Evolutionary conservation across 106 monocot species (phyloP).

Genomic region (Vanilla planifolia): DNA sequence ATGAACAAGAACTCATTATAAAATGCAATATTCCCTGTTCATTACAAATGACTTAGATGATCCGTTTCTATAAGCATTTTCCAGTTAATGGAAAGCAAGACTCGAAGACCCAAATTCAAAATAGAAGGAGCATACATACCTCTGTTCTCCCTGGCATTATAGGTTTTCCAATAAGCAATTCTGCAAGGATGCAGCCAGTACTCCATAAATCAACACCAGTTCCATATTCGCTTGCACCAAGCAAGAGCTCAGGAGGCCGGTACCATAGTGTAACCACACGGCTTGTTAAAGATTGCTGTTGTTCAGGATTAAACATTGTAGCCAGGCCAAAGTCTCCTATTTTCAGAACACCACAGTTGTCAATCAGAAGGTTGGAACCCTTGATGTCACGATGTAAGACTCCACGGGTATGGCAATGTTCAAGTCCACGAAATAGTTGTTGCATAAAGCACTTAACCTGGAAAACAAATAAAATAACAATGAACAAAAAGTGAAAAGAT

Average conservation of each 20-base stretch:
- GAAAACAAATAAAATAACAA: conserved; percentile 3
- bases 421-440: conserved; percentile 50
- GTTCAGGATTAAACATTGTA: conserved; percentile 34
- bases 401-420: conserved; percentile 50
- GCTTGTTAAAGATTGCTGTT: conserved; percentile 45
- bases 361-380: conserved; percentile 52
- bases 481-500: background rate
- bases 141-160: conserved; percentile 69
- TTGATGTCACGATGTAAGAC: conserved; percentile 61
- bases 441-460: conserved; percentile 62
- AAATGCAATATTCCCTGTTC: background rate
- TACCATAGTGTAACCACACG: conserved; percentile 68
- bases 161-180: conserved; percentile 53
- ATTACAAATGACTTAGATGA: background rate
- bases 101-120: too few relatives aligned
- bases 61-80: background rate
- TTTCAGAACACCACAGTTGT: conserved; percentile 45
- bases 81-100: background rate
- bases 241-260: conserved; percentile 58
- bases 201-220: conserved; percentile 65
- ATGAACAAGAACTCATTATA: background rate
- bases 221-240: conserved; percentile 50
- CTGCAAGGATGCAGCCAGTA: conserved; percentile 57
- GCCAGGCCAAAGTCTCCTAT: conserved; percentile 67
- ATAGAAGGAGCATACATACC: conserved; percentile 27